Evolutionary conservation across 257 asterid species (phyloP), one percentile per base, ranked within the genome.

Genomic region (Scutellaria minor): DNA sequence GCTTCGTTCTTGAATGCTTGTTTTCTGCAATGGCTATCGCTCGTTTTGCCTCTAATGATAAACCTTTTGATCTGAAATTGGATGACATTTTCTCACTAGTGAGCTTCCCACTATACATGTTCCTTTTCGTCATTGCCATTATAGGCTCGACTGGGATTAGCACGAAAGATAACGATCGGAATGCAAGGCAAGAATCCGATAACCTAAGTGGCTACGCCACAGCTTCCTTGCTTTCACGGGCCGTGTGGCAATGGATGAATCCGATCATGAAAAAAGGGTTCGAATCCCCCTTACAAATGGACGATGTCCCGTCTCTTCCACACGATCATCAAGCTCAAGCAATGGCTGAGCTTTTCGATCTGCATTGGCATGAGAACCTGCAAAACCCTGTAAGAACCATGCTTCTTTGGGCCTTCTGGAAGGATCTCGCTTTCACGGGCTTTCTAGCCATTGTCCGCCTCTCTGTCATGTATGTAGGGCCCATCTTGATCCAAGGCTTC

Each of bases 281-380:
- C 46, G 68, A 74, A 46, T 75, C 88, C 8, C 78, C 88, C 59
- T 71, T 89, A 56, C 85, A 84, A 69, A 40, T 76, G 8, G 81
- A 85, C 15, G 90, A 85, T 44, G 90, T 89, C 44, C 96, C 96
- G 22, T 61, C 74, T 0, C 91, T 89, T 55, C 85, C 96, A 35
- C 77, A 67, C 0, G 75, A 78, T 15, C 80, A 77, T 66, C 75
- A 82, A 13, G 93, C 95, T 41, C 24, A 76, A 45, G 72, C n/a
- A 74, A 75, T 88, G 88, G 70, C 84, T 2, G 77, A 83, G 15
- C 83, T 74, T 52, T 79, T 85, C 10, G 78, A 80, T 63, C 50
- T 14, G 15, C 75, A 86, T 35, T 90, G 92, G 96, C 83, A 27
- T 7, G 95, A 84, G 68, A 77, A 52, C 68, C 58, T 65, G 9